Base-by-base conservation (phyloP, 2,329 filamentous ascomycete species). In the Scortechinia acanthostroma region DNA sequence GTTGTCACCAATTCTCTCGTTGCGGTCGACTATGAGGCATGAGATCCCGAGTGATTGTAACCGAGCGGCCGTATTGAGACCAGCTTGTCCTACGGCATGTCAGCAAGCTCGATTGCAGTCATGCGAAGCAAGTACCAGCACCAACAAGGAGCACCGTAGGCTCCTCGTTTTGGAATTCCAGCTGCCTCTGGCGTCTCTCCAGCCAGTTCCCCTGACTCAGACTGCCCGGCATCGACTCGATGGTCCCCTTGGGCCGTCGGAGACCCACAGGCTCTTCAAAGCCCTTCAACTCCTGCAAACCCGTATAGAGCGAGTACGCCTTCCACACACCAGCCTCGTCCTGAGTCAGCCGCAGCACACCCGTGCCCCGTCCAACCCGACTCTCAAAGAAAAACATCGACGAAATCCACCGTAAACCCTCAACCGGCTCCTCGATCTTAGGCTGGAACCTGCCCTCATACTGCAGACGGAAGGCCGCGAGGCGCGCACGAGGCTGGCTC, bases 1-100 rank as follows among this genome's bases (percentile, higher is more conserved):
- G 43, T 70, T 71, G 48, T 74, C 70, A 3, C 71, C 71, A 6
- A 74, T 57, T 1, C 64, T 56, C 15, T 63, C 55, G 30, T 68
- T 65, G 44, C 62, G 62, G 43, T 75, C 71, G 14, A 74, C 52
- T 22, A 74, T 57, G 16, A 73, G 53, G 43, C 54, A 49, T 1
- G 48, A 43, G 21, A 63, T 48, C 4, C 54, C 52, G 30, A 62
- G 48, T 3, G 57, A 47, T 13, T 56, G 49, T 2, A 62, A 49
- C 3, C 55, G 54, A 15, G 58, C 55, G n/a, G 58, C 66, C 42
- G 64, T 52, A 22, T 62, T 66, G 16, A 69, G 51, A 15, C 67
- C 68, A 16, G 65, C 58, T 50, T 70, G 67, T 4, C 66, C 67
- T 66, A 33, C 21, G 35, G 35, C 16, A 19, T 3, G 23, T 2